phyloP scores from a whole-genome alignment of 202 grass and related monocot species.

The Musa balbisiana region DNA sequence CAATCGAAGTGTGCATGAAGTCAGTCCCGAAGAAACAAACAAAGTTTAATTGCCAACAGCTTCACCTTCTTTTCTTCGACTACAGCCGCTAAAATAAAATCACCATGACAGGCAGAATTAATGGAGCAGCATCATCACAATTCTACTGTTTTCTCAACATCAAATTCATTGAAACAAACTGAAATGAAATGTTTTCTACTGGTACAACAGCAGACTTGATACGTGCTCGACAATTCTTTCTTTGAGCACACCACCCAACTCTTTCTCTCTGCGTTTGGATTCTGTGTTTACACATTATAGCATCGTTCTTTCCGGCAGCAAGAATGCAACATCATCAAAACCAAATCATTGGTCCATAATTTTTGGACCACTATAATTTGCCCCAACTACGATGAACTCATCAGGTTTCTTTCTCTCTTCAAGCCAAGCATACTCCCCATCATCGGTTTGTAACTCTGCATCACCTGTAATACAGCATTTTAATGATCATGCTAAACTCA shows the following conservation, averaged over 20 bases:
- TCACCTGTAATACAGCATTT: conserved; percentile 25
- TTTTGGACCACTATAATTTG: conserved; percentile 34
- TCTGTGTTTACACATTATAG: conserved; percentile 25
- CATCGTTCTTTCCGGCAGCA: neutral
- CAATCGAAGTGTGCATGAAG: too few relatives aligned
- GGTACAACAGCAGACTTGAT: neutral
- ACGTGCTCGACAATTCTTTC: too few relatives aligned
- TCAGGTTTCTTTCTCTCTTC: conserved; percentile 29
- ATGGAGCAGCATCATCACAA: too few relatives aligned
- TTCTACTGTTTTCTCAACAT: neutral
- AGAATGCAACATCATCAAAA: conserved; percentile 12
- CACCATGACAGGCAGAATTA: too few relatives aligned
- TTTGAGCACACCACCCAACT: neutral
- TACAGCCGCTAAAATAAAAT: too few relatives aligned
- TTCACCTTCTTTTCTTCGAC: too few relatives aligned
- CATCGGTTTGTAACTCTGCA: neutral
- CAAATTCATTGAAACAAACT: neutral
- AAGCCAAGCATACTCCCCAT: conserved; percentile 35
- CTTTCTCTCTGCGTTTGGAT: neutral
- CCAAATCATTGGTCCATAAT: conserved; percentile 28
- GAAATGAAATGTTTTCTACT: neutral
- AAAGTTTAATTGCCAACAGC: too few relatives aligned
- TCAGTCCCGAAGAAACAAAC: too few relatives aligned
- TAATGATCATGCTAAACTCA: too few relatives aligned
- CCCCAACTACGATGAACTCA: conserved; percentile 31